These are phyloP conservation scores for Pythium rishiriense DNA, from an alignment of 352 stramenopile species.

Conservation along the genomic window DNA sequence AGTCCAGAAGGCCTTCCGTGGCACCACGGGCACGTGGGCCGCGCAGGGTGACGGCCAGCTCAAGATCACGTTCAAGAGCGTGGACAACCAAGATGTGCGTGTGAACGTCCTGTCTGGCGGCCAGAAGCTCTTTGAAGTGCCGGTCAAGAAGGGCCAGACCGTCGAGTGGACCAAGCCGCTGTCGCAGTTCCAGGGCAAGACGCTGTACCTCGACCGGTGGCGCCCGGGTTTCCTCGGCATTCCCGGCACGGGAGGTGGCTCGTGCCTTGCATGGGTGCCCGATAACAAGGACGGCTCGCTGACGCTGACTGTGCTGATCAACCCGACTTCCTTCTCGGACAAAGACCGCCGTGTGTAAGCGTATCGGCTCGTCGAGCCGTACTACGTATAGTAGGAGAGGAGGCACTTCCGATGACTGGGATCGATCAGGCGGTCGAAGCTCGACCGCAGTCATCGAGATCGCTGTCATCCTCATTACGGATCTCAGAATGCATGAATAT, in stretches of 20 bases:
- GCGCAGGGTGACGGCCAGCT: constrained; percentile 44
- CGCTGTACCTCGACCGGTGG: constrained; percentile 76
- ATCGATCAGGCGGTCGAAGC: neutral
- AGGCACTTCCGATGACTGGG: too few species aligned
- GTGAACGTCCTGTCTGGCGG: constrained; percentile 61
- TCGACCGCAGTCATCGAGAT: neutral
- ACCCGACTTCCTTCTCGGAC: constrained; percentile 23
- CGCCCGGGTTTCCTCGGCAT: constrained; percentile 56
- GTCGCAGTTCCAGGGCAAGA: constrained; percentile 46
- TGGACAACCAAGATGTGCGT: constrained; percentile 46
- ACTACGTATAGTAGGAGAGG: too few species aligned
- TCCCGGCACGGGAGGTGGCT: constrained; percentile 60
- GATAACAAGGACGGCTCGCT: constrained; percentile 28
- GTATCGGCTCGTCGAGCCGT: neutral
- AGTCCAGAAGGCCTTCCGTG: constrained; percentile 44
- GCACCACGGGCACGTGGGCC: constrained; percentile 42
- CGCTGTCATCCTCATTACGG: too few species aligned
- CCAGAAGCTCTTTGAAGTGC: constrained; percentile 41
- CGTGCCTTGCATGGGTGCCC: constrained; percentile 53
- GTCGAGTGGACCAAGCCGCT: constrained; percentile 42
- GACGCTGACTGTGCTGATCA: constrained; percentile 19
- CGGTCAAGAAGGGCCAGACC: constrained; percentile 37
- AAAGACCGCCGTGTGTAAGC: constrained; percentile 10
- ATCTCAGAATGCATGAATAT: too few species aligned
- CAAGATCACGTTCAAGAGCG: constrained; percentile 43